A percentile compares a stretch with the other conserved stretches of the same genome.
phyloP scores from a whole-genome alignment of 2,329 filamentous ascomycete genomes.

The Monosporascus sp. region DNA sequence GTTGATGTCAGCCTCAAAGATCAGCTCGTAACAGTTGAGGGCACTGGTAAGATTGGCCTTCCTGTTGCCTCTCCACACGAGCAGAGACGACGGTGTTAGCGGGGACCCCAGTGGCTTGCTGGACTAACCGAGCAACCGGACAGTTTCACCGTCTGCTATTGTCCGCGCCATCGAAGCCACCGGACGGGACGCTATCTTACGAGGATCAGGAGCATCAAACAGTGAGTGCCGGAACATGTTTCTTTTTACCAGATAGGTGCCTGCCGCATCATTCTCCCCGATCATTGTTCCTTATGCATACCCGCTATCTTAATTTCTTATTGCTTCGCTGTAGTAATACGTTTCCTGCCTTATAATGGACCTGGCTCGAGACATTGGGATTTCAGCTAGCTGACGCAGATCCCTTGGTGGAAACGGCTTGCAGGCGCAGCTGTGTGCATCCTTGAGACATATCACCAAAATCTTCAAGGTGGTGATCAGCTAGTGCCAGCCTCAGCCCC shows the following conservation, averaged over 20 bases:
- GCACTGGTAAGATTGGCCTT: constrained; percentile 56
- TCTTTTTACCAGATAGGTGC: constrained; percentile 8
- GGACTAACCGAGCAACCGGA: background rate
- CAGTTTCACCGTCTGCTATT: constrained; percentile 81
- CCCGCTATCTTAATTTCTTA: background rate
- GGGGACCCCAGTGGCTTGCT: background rate
- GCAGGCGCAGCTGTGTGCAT: constrained; percentile 86
- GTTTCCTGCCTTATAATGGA: constrained; percentile 1
- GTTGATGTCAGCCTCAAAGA: constrained; percentile 77
- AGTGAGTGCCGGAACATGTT: constrained; percentile 49
- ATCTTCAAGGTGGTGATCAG: constrained; percentile 40
- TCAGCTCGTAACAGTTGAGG: constrained; percentile 79
- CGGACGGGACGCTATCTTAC: constrained; percentile 87
- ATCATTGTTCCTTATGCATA: constrained; percentile 6
- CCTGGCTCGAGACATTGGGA: background rate
- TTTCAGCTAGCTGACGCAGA: constrained; percentile 16
- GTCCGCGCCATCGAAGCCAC: constrained; percentile 84
- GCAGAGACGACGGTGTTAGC: background rate
- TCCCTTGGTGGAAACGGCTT: constrained; percentile 10
- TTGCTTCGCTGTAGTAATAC: background rate
- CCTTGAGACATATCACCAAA: constrained; percentile 73
- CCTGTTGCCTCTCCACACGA: background rate
- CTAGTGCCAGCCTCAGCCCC: constrained; percentile 29
- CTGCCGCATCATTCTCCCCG: background rate
- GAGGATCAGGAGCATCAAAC: constrained; percentile 80